phyloP scores from a whole-genome alignment of 2,329 filamentous ascomycete genomes.

The Penicillium sp. region DNA sequence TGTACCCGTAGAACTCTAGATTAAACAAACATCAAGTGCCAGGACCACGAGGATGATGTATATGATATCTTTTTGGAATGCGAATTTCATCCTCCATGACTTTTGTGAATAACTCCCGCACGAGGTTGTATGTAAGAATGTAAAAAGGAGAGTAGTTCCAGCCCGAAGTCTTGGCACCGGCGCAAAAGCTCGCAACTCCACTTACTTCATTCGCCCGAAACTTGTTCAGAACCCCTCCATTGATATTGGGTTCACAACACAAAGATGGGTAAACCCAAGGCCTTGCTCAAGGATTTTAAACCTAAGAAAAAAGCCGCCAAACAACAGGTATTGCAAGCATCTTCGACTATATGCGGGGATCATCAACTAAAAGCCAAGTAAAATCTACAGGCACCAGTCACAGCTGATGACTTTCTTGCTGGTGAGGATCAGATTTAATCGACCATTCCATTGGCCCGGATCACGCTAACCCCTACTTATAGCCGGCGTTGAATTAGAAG shows the following conservation, averaged over 20 bases:
- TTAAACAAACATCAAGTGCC: no score
- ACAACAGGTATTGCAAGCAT: slow-evolving; percentile 33
- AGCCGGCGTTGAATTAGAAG: slow-evolving; percentile 68
- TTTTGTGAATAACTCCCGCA: no score
- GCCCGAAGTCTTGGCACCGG: neutral
- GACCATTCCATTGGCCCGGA: neutral
- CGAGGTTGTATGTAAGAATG: neutral
- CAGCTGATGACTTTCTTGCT: slow-evolving; percentile 67
- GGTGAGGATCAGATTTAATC: slow-evolving; percentile 37
- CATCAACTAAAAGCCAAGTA: neutral
- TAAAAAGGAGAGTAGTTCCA: neutral
- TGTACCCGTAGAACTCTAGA: no score
- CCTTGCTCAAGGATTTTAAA: slow-evolving; percentile 43
- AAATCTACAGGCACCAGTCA: slow-evolving; percentile 49
- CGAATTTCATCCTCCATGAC: no score
- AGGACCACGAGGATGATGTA: no score
- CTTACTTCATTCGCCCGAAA: neutral
- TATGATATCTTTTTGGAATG: no score
- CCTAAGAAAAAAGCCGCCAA: slow-evolving; percentile 42
- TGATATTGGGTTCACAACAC: neutral
- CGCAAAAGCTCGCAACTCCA: neutral
- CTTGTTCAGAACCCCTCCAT: neutral
- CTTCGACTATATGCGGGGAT: neutral
- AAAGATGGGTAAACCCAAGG: slow-evolving; percentile 42
- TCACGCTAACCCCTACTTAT: neutral